Conservation (phyloP, 179 eudicot genomes). For the Carnegiea gigantea region DNA sequence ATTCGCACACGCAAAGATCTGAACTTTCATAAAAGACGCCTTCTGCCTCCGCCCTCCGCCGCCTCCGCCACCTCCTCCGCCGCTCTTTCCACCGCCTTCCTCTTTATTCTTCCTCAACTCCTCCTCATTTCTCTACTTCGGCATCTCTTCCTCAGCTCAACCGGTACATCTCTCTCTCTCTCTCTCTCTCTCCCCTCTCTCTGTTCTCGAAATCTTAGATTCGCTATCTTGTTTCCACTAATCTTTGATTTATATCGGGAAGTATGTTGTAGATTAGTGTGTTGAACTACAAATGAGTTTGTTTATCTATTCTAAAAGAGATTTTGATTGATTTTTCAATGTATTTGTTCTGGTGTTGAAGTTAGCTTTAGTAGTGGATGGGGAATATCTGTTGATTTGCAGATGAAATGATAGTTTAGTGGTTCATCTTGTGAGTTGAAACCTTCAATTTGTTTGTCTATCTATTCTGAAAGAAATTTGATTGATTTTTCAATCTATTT, state of each 20-base stretch:
- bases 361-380: too few species aligned
- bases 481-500: not conserved
- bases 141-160: not conserved
- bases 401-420: not conserved
- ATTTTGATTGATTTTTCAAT: not conserved
- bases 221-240: not conserved
- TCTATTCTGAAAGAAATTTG: not conserved
- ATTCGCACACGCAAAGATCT: not conserved
- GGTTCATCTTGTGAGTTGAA: not conserved
- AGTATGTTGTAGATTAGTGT: not conserved
- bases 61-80: constrained; percentile 27
- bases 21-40: not conserved
- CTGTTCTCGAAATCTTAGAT: not conserved
- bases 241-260: not conserved
- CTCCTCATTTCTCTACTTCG: not conserved
- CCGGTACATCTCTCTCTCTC: not conserved
- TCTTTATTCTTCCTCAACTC: not conserved
- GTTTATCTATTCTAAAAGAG: too few species aligned
- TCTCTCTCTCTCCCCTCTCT: not conserved
- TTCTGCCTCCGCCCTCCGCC: not conserved
- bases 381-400: not conserved
- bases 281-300: not conserved
- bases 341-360: not conserved
- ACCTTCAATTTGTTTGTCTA: not conserved
- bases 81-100: not conserved